These are phyloP conservation scores for Fonsecaea erecta DNA, from an alignment of 2,329 filamentous ascomycete species.

Conservation along the genomic window DNA sequence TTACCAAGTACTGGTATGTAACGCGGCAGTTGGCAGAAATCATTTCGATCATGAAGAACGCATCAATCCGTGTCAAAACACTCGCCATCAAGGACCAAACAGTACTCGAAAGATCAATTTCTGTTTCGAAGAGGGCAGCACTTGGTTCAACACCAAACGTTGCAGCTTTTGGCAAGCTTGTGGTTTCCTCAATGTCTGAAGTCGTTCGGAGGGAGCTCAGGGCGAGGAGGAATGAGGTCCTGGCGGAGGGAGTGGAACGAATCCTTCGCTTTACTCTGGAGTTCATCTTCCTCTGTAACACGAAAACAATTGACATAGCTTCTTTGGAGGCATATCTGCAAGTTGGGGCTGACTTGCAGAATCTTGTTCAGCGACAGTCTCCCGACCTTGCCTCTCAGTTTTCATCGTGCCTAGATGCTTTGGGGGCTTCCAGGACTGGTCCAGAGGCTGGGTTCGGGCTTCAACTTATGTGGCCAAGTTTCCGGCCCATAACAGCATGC, in stretches of 20 bases:
- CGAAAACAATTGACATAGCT: slow-evolving; percentile 55
- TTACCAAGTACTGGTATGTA: slow-evolving; percentile 25
- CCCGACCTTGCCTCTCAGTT: slow-evolving; percentile 11
- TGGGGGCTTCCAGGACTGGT: slow-evolving; percentile 63
- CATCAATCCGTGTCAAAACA: neutral
- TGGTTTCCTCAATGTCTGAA: slow-evolving; percentile 5
- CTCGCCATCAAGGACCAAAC: slow-evolving; percentile 22
- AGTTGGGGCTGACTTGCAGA: slow-evolving; percentile 44
- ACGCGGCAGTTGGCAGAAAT: slow-evolving; percentile 17
- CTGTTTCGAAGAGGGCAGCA: neutral
- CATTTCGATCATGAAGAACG: slow-evolving; percentile 6
- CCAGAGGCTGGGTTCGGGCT: slow-evolving; percentile 42
- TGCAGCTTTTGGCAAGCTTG: slow-evolving; percentile 14
- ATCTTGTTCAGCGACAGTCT: slow-evolving; percentile 39
- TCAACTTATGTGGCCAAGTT: slow-evolving; percentile 36
- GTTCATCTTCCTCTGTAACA: slow-evolving; percentile 50
- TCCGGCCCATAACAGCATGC: slow-evolving; percentile 32
- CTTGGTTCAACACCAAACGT: slow-evolving; percentile 8
- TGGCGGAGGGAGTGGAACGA: slow-evolving; percentile 27
- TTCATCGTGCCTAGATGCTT: slow-evolving; percentile 12
- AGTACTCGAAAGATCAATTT: slow-evolving; percentile 23
- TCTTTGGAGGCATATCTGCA: slow-evolving; percentile 60
- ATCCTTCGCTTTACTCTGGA: slow-evolving; percentile 55
- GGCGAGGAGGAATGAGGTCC: neutral
- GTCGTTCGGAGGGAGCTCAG: neutral